A percentile compares a stretch with the other conserved stretches of the same genome.
Evolutionary conservation across 176 grass and related monocot species (phyloP).

Genomic region (Bothriochloa decipiens): DNA sequence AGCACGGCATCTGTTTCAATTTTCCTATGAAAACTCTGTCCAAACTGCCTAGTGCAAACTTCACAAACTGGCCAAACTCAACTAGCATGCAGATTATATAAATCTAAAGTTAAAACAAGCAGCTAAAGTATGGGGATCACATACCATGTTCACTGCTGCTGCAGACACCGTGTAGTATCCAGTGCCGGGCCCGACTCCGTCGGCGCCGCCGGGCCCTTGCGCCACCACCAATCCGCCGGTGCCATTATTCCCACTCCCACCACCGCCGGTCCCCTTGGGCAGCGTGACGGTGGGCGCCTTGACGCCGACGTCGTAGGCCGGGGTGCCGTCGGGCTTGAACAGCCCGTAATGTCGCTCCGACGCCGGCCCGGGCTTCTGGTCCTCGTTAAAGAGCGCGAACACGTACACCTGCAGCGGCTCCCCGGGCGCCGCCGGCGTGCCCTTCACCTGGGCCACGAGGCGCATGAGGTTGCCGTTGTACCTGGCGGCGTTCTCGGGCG

Average conservation of each 20-base stretch:
- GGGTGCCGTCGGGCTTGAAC: conserved; percentile 78
- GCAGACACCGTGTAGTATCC: conserved; percentile 67
- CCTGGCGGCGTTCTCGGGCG: conserved; percentile 68
- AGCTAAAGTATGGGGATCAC: not conserved
- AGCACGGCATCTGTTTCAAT: not conserved
- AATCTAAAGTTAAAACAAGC: not conserved
- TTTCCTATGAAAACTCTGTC: not conserved
- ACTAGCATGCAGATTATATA: not conserved
- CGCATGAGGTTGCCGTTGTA: conserved; percentile 92
- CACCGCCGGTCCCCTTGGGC: not conserved
- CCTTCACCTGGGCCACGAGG: conserved; percentile 65
- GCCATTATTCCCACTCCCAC: not conserved
- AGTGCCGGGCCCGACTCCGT: conserved; percentile 42
- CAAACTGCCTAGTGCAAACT: not conserved
- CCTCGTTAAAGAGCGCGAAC: conserved; percentile 93
- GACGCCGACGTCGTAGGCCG: conserved; percentile 70
- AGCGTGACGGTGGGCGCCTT: conserved; percentile 34
- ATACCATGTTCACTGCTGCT: conserved; percentile 41
- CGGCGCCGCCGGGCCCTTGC: conserved; percentile 45
- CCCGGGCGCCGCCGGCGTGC: conserved; percentile 61
- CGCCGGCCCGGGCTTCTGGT: conserved; percentile 77
- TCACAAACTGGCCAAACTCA: not conserved
- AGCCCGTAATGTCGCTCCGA: conserved; percentile 89
- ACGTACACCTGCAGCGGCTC: conserved; percentile 79
- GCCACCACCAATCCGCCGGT: conserved; percentile 45